Conservation (phyloP, 2,329 filamentous ascomycete genomes). For the Colletotrichum orbiculare region DNA sequence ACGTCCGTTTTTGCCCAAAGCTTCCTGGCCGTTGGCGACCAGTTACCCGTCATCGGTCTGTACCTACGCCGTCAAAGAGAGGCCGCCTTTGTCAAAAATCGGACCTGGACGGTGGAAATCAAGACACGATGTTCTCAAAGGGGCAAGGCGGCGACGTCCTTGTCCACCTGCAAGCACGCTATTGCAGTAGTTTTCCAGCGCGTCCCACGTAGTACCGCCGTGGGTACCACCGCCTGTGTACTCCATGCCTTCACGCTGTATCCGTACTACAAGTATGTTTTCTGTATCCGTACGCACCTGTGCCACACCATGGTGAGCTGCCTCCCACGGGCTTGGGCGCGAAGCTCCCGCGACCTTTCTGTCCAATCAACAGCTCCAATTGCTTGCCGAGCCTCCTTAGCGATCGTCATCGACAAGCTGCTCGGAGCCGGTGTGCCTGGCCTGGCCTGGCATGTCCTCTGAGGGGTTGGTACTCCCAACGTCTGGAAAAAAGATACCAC, state of each 20-base stretch:
- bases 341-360: constrained; percentile 21
- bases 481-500: constrained; percentile 8
- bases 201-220: constrained; percentile 8
- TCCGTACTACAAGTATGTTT: not conserved
- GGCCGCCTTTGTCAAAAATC: constrained; percentile 20
- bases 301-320: constrained; percentile 20
- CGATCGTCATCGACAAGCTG: constrained; percentile 24
- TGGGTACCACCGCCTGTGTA: constrained; percentile 6
- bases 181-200: constrained; percentile 6
- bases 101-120: not conserved
- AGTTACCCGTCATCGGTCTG: not conserved
- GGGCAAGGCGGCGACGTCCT: constrained; percentile 15
- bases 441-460: not conserved
- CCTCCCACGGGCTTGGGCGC: constrained; percentile 28
- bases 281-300: constrained; percentile 6
- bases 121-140: constrained; percentile 9
- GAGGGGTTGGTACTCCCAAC: constrained; percentile 24
- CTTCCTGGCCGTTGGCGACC: constrained; percentile 16
- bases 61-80: constrained; percentile 23
- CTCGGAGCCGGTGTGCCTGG: not conserved
- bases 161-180: constrained; percentile 8
- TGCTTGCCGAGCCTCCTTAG: constrained; percentile 20
- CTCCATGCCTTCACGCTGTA: too few species aligned
- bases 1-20: constrained; percentile 12
- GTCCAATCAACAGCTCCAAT: constrained; percentile 29